A percentile compares a stretch with the other conserved stretches of the same genome.
Conservation (phyloP, 2,329 filamentous ascomycete species). For the Xylariaceae sp. region DNA sequence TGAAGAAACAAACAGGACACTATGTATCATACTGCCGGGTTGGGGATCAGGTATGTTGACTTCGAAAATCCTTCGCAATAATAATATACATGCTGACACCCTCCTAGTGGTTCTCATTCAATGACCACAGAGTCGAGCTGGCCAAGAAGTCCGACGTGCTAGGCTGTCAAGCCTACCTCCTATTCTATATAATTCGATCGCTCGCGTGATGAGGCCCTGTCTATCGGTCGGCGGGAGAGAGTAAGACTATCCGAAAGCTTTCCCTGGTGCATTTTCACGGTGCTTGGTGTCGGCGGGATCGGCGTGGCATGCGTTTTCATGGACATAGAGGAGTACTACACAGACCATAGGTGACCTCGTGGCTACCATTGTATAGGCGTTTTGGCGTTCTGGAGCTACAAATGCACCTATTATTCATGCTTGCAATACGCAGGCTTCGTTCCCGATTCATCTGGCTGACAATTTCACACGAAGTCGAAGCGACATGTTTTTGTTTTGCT, state of each 20-base stretch:
- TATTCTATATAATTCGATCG: conserved; percentile 77
- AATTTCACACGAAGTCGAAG: too few species aligned
- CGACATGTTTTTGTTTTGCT: not conserved
- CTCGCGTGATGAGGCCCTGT: conserved; percentile 18
- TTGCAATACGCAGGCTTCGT: not conserved
- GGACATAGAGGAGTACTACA: conserved; percentile 24
- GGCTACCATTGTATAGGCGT: conserved; percentile 11
- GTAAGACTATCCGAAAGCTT: not conserved
- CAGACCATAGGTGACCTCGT: conserved; percentile 1
- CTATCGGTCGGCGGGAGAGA: not conserved
- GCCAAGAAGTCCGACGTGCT: conserved; percentile 83
- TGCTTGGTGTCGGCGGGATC: conserved; percentile 14
- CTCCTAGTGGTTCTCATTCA: conserved; percentile 84
- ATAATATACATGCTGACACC: conserved; percentile 3
- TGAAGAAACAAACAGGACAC: conserved; percentile 50
- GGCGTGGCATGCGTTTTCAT: conserved; percentile 14
- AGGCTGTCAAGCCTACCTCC: conserved; percentile 77
- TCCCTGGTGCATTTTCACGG: conserved; percentile 28
- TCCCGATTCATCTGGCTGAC: not conserved
- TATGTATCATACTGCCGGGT: conserved; percentile 87
- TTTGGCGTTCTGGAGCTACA: conserved; percentile 7
- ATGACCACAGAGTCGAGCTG: conserved; percentile 86
- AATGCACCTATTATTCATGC: not conserved
- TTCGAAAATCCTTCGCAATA: not conserved
- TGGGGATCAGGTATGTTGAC: conserved; percentile 58